Evolutionary conservation across 208 protist species (phyloP).

Genomic region (Entamoeba nuttalli): DNA sequence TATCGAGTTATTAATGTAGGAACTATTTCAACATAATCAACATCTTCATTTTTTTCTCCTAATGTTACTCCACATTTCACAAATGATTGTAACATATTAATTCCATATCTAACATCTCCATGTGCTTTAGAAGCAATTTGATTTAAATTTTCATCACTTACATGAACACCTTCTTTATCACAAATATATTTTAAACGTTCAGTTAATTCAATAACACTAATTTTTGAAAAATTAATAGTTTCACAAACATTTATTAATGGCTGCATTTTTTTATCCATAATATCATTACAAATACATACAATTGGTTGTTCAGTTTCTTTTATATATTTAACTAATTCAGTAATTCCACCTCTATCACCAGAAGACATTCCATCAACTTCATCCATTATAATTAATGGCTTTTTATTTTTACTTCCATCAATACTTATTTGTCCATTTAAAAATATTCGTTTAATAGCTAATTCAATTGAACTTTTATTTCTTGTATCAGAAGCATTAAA

Average conservation of each 20-base stretch:
- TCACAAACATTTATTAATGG: slow-evolving; percentile 57
- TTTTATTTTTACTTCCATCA: not conserved
- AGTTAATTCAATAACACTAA: not conserved
- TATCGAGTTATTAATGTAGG: not conserved
- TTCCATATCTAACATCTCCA: not conserved
- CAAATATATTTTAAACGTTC: not conserved
- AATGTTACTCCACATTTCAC: not conserved
- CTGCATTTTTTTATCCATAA: slow-evolving; percentile 67
- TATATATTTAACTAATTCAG: slow-evolving; percentile 73
- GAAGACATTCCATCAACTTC: slow-evolving; percentile 91
- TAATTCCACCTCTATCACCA: slow-evolving; percentile 77
- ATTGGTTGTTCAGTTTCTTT: slow-evolving; percentile 63
- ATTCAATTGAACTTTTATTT: slow-evolving; percentile 65
- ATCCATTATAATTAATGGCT: slow-evolving; percentile 77
- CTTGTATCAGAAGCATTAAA: slow-evolving; percentile 94
- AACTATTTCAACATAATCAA: not conserved
- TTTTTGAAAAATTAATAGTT: not conserved
- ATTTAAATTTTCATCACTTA: not conserved
- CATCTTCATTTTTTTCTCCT: not conserved
- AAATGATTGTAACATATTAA: not conserved
- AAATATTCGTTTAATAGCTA: slow-evolving; percentile 52
- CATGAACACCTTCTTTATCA: not conserved
- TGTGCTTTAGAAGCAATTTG: not conserved
- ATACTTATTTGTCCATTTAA: slow-evolving; percentile 53
- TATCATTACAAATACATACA: slow-evolving; percentile 95